phyloP scores from a whole-genome alignment of 2,329 filamentous ascomycete genomes.

The Aurifilum marmelostoma region DNA sequence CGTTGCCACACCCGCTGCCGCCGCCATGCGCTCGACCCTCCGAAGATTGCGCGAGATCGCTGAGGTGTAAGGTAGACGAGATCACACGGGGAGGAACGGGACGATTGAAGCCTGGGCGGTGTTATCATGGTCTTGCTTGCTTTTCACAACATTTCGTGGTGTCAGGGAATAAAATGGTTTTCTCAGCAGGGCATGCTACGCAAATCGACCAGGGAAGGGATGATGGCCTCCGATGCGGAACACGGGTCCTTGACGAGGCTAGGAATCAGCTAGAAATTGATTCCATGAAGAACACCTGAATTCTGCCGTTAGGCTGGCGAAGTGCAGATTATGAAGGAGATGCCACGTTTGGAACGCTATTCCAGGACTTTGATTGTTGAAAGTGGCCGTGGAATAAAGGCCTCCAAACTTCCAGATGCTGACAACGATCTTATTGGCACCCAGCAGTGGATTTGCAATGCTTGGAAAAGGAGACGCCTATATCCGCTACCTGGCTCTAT shows the following conservation, averaged over 20 bases:
- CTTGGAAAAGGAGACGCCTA: background rate
- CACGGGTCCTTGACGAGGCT: slow-evolving; percentile 33
- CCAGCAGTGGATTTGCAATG: background rate
- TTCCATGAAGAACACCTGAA: slow-evolving; percentile 27
- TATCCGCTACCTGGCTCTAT: background rate
- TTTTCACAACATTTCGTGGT: slow-evolving; percentile 31
- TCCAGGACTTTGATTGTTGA: too few species aligned
- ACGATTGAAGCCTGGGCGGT: slow-evolving; percentile 27
- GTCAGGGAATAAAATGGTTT: slow-evolving; percentile 31
- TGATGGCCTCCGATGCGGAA: slow-evolving; percentile 40
- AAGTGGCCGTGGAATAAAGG: background rate
- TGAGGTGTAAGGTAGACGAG: slow-evolving; percentile 71
- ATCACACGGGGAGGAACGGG: slow-evolving; percentile 31
- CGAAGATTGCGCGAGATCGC: slow-evolving; percentile 96
- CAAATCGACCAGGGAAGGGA: slow-evolving; percentile 29
- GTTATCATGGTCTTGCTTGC: slow-evolving; percentile 31
- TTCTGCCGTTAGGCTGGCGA: background rate
- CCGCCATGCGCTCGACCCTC: slow-evolving; percentile 93
- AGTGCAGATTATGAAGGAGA: background rate
- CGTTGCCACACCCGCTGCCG: slow-evolving; percentile 75
- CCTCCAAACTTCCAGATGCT: background rate
- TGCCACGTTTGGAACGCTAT: too few species aligned
- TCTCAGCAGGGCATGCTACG: slow-evolving; percentile 28
- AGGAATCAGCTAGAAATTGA: slow-evolving; percentile 29
- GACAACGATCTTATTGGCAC: background rate